phyloP scores from a whole-genome alignment of 192 early-diverging fungal species.

The Haplosporangium gracile region DNA sequence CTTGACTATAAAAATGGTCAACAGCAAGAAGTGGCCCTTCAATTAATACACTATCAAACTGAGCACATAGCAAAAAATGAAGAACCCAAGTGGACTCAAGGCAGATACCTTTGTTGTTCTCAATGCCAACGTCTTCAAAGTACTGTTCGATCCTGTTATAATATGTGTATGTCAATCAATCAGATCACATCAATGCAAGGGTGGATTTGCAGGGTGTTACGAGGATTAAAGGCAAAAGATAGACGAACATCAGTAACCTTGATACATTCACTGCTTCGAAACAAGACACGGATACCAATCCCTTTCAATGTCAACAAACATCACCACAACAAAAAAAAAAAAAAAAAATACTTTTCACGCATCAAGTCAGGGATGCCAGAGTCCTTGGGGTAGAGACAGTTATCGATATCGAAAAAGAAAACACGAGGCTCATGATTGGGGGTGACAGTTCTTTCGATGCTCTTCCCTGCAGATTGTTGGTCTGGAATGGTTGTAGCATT shows the following conservation, averaged over 20 bases:
- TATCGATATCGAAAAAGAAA: conserved; percentile 88
- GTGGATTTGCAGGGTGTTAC: background rate
- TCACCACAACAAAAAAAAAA: background rate
- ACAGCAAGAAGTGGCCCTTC: background rate
- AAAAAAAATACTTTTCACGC: conserved; percentile 57
- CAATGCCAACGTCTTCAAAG: conserved; percentile 68
- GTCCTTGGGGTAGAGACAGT: conserved; percentile 75
- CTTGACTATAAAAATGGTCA: conserved; percentile 38
- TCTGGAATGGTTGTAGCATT: background rate
- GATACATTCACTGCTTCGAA: background rate
- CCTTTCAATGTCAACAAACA: background rate
- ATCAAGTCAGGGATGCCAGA: conserved; percentile 68
- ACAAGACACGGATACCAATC: background rate
- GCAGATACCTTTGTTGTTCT: conserved; percentile 58
- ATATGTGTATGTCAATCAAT: background rate
- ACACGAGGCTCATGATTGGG: conserved; percentile 60
- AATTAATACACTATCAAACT: background rate
- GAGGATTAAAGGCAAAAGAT: too few species aligned
- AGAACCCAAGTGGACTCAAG: too few species aligned
- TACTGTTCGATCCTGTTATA: conserved; percentile 69
- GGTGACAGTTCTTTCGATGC: conserved; percentile 36
- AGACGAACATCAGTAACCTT: background rate
- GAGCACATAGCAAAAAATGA: too few species aligned
- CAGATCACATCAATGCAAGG: background rate
- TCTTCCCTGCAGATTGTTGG: conserved; percentile 13